phyloP scores from a whole-genome alignment of 495 filamentous ascomycete genomes.

The Hypoxylon cercidicola region DNA sequence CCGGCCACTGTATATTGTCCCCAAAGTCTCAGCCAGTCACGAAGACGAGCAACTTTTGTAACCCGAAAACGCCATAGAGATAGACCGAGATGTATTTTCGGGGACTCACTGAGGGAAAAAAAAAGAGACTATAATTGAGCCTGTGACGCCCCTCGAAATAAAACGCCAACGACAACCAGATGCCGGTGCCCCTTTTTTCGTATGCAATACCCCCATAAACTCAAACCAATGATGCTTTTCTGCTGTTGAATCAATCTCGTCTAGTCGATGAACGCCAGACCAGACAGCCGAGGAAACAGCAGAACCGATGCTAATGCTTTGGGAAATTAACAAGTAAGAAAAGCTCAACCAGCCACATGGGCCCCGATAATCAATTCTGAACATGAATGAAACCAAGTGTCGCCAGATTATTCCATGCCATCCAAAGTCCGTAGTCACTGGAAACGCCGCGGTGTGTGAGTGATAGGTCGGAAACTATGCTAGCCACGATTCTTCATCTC shows the following conservation, averaged over 20 bases:
- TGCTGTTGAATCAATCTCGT: slow-evolving; percentile 3
- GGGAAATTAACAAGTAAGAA: slow-evolving; percentile 5
- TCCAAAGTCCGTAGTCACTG: neutral
- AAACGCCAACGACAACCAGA: slow-evolving; percentile 13
- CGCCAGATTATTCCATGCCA: neutral
- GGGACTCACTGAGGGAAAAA: slow-evolving; percentile 6
- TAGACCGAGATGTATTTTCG: slow-evolving; percentile 11
- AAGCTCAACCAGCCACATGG: neutral
- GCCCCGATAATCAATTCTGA: neutral
- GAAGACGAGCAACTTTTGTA: slow-evolving; percentile 31
- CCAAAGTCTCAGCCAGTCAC: slow-evolving; percentile 1
- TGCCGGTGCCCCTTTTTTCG: slow-evolving; percentile 20
- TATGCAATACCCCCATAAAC: slow-evolving; percentile 28
- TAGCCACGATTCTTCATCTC: slow-evolving; percentile 62
- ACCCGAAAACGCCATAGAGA: slow-evolving; percentile 31
- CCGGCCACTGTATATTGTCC: neutral
- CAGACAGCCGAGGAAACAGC: slow-evolving; percentile 1
- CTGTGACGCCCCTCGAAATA: neutral
- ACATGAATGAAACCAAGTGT: neutral
- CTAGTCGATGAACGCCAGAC: slow-evolving; percentile 8
- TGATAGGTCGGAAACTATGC: slow-evolving; percentile 41
- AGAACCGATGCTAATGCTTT: slow-evolving; percentile 14
- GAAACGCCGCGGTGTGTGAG: neutral
- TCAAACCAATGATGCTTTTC: slow-evolving; percentile 29
- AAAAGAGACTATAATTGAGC: slow-evolving; percentile 1